Evolutionary conservation across 1,284 basidiomycete genomes (phyloP).

Genomic region (Ganoderma resinaceum): DNA sequence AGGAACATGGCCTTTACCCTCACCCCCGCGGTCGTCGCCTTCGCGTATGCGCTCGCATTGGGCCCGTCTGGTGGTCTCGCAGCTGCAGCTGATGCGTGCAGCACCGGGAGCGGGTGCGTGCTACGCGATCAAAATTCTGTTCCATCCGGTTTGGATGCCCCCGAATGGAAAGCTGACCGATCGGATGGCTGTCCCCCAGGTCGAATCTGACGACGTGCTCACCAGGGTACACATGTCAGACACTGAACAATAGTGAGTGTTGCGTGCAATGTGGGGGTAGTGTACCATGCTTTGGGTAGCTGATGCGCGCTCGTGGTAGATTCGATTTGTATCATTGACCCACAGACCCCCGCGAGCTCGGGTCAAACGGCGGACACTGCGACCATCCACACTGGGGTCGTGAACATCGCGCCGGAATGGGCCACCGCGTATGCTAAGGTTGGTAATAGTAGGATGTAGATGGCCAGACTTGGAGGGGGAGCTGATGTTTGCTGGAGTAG

Average conservation of each 20-base stretch:
- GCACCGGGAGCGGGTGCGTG: constrained; percentile 26
- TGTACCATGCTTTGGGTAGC: background rate
- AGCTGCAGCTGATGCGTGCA: constrained; percentile 21
- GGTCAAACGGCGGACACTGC: background rate
- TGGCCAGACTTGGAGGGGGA: background rate
- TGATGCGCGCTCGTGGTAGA: constrained; percentile 11
- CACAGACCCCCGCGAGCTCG: constrained; percentile 32
- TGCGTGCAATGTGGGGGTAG: background rate
- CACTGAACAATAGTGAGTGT: constrained; percentile 26
- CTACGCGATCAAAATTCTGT: background rate
- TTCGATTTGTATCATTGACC: constrained; percentile 18
- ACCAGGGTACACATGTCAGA: constrained; percentile 23
- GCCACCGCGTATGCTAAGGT: constrained; percentile 59
- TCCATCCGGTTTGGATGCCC: background rate
- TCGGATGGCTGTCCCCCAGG: constrained; percentile 6
- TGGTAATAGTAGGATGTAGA: background rate
- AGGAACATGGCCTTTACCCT: constrained; percentile 6
- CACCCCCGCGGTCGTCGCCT: constrained; percentile 11
- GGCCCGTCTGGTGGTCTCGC: constrained; percentile 10
- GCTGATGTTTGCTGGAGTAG: constrained; percentile 35
- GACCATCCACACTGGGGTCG: constrained; percentile 32
- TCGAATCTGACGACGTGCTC: constrained; percentile 29
- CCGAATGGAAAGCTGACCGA: constrained; percentile 5
- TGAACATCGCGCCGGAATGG: constrained; percentile 60
- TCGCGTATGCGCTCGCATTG: constrained; percentile 21